Evolutionary conservation across 164 flowering plant genomes (phyloP), one percentile per base, ranked within the genome.

Genomic region (Dillenia suffruticosa): DNA sequence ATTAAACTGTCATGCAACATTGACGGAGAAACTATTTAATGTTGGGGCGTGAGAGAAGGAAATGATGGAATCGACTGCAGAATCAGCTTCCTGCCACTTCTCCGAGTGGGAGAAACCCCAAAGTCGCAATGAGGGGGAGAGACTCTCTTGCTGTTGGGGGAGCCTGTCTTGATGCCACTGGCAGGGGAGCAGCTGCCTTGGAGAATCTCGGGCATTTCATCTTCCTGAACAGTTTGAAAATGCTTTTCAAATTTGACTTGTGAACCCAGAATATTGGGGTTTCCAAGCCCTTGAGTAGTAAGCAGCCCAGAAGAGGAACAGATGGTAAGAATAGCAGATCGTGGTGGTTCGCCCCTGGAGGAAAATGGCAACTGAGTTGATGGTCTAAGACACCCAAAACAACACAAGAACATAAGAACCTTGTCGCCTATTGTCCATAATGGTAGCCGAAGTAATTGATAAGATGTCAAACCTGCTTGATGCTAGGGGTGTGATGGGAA

Each of bases 81-180:
- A 24, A 88, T 81, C 83, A 91, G 65, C 76, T 82, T 91, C 65
- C 99, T 77, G 63, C 82, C 75, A 66, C 82, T 83, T 63, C 87
- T 75, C 15, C 69, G 78, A 17, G 74, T 74, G 26, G 87, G 84
- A 32, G 90, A 76, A 2, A 70, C 70, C 10, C 73, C 81, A 12
- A 71, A 57, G 16, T 69, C 69, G 44, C 67, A 59, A 44, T 83
- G 84, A 44, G 96, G 97, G 49, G 97, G 95, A 51, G 93, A 91
- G 46, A 94, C 82, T 73, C 99, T 83, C 86, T 94, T 94, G 16
- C 87, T 63, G 71, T 91, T 94, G 45, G 98, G 98, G 60, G 98
- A 93, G 43, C 63, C 26, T 0, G 73, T 68, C 77, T 87, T 87
- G 44, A 94, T 70, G 61, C 80, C 74, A n/a, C 74, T 57, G 49